These are phyloP conservation scores for Teunomyces tritomae DNA, from an alignment of 805 yeast species.

Conservation along the genomic window DNA sequence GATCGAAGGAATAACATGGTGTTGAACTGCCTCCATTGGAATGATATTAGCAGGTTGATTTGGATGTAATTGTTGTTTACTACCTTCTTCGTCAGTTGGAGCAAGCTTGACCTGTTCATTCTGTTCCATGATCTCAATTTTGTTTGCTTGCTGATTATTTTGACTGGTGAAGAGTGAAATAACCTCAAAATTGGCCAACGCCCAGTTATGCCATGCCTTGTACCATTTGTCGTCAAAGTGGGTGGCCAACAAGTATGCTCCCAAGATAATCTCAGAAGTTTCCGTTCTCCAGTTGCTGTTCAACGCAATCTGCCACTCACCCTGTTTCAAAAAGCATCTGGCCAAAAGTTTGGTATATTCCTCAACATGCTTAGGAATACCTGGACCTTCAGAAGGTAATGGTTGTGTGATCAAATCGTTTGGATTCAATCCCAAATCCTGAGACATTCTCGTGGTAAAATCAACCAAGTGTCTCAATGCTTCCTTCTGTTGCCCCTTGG, in stretches of 20 bases:
- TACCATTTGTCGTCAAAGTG: constrained; percentile 94
- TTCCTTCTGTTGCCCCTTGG: constrained; percentile 82
- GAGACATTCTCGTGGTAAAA: constrained; percentile 87
- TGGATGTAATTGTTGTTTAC: constrained; percentile 4
- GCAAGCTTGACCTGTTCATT: constrained; percentile 21
- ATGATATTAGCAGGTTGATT: constrained; percentile 20
- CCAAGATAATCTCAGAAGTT: constrained; percentile 76
- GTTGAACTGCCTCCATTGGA: constrained; percentile 60
- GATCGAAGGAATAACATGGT: constrained; percentile 94
- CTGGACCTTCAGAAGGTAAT: constrained; percentile 69
- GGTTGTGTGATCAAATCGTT: constrained; percentile 86
- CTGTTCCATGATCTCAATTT: constrained; percentile 27
- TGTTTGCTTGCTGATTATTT: constrained; percentile 23
- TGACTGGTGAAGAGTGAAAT: constrained; percentile 56
- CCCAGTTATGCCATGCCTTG: constrained; percentile 99
- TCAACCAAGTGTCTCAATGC: constrained; percentile 84
- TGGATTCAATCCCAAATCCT: constrained; percentile 81
- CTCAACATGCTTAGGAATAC: constrained; percentile 71
- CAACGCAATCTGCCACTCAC: constrained; percentile 94
- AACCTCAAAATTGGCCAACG: constrained; percentile 94
- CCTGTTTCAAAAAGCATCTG: constrained; percentile 93
- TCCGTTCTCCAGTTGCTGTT: constrained; percentile 78
- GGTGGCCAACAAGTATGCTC: constrained; percentile 90
- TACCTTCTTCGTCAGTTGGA: constrained; percentile 8
- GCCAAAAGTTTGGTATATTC: constrained; percentile 84